A percentile compares a stretch with the other conserved stretches of the same genome.
These are phyloP conservation scores for Collybiopsis luxurians DNA, from an alignment of 768 basidiomycete species.

Conservation along the genomic window DNA sequence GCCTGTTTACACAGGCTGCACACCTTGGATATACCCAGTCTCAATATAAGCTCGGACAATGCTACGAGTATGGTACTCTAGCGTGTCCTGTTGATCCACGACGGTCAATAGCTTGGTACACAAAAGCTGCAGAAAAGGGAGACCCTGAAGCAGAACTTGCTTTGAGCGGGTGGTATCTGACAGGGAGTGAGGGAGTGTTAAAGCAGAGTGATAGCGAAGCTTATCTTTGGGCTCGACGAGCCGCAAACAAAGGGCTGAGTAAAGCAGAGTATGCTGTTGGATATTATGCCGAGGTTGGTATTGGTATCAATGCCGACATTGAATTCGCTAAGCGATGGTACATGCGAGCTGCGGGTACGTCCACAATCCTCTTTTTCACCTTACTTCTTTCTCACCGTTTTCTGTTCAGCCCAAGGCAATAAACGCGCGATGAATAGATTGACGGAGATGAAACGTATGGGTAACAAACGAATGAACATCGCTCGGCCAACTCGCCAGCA, in stretches of 20 bases:
- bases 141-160: constrained; percentile 94
- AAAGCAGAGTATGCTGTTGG: constrained; percentile 99
- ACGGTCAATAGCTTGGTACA: constrained; percentile 97
- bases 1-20: constrained; percentile 85
- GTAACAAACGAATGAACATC: constrained; percentile 72
- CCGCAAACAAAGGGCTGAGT: constrained; percentile 93
- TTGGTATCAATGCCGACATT: constrained; percentile 93
- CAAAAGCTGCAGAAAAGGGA: constrained; percentile 96
- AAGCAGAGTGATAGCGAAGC: constrained; percentile 99
- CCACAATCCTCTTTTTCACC: not conserved
- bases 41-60: constrained; percentile 94
- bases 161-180: constrained; percentile 97
- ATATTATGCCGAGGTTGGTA: constrained; percentile 97
- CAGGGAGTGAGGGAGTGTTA: constrained; percentile 90
- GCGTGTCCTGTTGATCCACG: constrained; percentile 91
- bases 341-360: constrained; percentile 95
- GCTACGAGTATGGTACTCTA: constrained; percentile 89
- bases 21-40: constrained; percentile 92
- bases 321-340: constrained; percentile 99
- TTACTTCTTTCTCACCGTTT: not conserved
- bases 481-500: constrained; percentile 90
- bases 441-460: constrained; percentile 92
- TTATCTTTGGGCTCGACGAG: constrained; percentile 96
- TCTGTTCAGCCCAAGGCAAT: constrained; percentile 87
- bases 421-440: constrained; percentile 95